Percentiles rank a stretch among this genome's conserved stretches.
phyloP scores from a whole-genome alignment of 208 protist genomes.

The Wallacemonas sp. region DNA sequence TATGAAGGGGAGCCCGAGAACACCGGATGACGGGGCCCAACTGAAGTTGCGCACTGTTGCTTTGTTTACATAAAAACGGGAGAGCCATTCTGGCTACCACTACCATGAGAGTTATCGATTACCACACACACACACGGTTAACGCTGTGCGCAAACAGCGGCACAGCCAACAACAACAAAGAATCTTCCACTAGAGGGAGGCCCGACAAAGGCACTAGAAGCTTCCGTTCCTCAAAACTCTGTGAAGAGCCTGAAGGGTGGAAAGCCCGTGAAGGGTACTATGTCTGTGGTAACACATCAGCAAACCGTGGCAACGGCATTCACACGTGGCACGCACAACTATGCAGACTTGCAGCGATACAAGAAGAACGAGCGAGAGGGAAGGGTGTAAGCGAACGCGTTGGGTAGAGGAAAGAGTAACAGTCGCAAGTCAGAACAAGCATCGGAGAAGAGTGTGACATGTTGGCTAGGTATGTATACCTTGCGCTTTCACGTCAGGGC shows the following conservation, averaged over 20 bases:
- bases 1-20: too few species aligned
- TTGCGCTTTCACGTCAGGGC: too few species aligned
- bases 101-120: background rate
- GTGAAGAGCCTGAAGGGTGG: background rate
- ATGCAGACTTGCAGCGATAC: background rate
- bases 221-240: background rate
- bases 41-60: background rate
- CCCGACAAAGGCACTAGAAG: conserved; percentile 55
- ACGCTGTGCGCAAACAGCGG: background rate
- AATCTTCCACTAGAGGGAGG: conserved; percentile 73
- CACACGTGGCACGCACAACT: too few species aligned
- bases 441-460: too few species aligned
- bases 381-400: background rate
- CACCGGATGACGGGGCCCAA: too few species aligned
- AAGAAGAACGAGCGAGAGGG: background rate
- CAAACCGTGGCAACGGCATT: too few species aligned
- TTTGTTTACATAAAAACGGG: too few species aligned
- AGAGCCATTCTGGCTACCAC: background rate
- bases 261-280: conserved; percentile 64
- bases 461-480: too few species aligned
- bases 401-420: too few species aligned
- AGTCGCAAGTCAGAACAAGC: too few species aligned
- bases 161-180: conserved; percentile 9
- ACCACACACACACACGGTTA: background rate
- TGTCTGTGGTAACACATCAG: conserved; percentile 55